A percentile compares a stretch with the other conserved stretches of the same genome.
phyloP scores from a whole-genome alignment of 495 filamentous ascomycete genomes.

The Letharia lupina region DNA sequence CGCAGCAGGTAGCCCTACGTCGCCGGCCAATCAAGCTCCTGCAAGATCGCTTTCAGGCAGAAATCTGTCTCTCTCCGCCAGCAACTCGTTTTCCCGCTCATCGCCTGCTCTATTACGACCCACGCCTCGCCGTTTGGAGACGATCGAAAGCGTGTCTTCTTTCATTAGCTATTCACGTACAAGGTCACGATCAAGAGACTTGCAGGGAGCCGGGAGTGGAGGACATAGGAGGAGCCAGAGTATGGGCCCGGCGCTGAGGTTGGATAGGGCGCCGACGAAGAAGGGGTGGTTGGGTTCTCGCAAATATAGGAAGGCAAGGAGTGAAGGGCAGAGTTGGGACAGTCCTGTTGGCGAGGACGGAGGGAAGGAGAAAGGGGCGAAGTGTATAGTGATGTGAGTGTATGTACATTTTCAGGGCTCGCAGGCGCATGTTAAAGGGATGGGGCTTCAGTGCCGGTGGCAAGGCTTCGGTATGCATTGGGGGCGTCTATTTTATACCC shows the following conservation, averaged over 20 bases:
- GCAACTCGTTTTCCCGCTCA: constrained; percentile 21
- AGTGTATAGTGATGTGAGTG: constrained; percentile 48
- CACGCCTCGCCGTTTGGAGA: constrained; percentile 40
- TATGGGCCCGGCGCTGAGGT: constrained; percentile 16
- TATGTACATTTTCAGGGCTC: background rate
- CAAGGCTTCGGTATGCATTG: background rate
- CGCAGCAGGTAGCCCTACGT: constrained; percentile 31
- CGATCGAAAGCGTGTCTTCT: constrained; percentile 37
- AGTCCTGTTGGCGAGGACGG: constrained; percentile 8
- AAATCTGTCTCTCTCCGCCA: constrained; percentile 8
- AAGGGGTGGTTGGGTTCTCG: constrained; percentile 39
- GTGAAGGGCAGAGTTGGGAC: constrained; percentile 23
- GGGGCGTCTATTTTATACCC: background rate
- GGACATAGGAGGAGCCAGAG: constrained; percentile 38
- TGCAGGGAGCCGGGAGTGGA: constrained; percentile 31
- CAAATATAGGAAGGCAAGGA: constrained; percentile 32
- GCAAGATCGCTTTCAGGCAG: constrained; percentile 11
- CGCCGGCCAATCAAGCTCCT: constrained; percentile 31
- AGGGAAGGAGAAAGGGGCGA: constrained; percentile 35
- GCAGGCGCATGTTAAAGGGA: background rate
- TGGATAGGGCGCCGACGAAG: constrained; percentile 14
- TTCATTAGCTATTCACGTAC: constrained; percentile 22
- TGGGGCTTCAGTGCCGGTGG: background rate
- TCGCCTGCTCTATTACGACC: constrained; percentile 35
- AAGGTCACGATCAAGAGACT: constrained; percentile 27